A percentile compares a stretch with the other conserved stretches of the same genome.
Conservation (phyloP, 176 grass and related monocot genomes). For the Oryza nivara region DNA sequence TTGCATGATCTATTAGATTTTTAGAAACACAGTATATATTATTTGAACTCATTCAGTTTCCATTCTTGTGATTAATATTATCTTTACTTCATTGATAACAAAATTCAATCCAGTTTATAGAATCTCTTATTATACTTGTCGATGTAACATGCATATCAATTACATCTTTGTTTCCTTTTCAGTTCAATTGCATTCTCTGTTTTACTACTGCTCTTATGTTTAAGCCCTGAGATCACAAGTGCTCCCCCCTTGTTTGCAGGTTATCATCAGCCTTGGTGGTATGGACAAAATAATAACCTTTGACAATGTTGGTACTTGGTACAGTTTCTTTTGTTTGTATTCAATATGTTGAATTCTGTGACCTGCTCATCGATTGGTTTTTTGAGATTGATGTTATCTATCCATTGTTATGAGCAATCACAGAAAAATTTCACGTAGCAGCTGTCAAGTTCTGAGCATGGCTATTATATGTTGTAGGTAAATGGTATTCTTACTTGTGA, state of each 20-base stretch:
- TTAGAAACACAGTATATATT: neutral
- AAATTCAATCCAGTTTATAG: neutral
- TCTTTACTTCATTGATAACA: neutral
- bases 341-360: conserved; percentile 31
- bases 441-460: conserved; percentile 40
- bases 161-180: conserved; percentile 12
- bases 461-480: conserved; percentile 65
- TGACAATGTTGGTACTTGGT: conserved; percentile 76
- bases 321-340: conserved; percentile 42
- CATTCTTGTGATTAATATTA: neutral
- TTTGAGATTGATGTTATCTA: conserved; percentile 29
- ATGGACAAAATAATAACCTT: conserved; percentile 89
- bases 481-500: conserved; percentile 97
- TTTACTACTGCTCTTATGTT: conserved; percentile 30
- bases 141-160: neutral
- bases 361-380: neutral
- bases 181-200: conserved; percentile 8
- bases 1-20: conserved; percentile 24
- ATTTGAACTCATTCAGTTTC: neutral
- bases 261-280: conserved; percentile 71
- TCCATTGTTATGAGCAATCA: conserved; percentile 21
- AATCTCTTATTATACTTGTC: conserved; percentile 5
- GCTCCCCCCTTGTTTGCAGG: conserved; percentile 50
- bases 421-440: conserved; percentile 31
- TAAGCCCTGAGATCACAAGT: conserved; percentile 21